Evolutionary conservation across 2,329 filamentous ascomycete genomes (phyloP).

Genomic region (Stagonosporopsis rhizophila): DNA sequence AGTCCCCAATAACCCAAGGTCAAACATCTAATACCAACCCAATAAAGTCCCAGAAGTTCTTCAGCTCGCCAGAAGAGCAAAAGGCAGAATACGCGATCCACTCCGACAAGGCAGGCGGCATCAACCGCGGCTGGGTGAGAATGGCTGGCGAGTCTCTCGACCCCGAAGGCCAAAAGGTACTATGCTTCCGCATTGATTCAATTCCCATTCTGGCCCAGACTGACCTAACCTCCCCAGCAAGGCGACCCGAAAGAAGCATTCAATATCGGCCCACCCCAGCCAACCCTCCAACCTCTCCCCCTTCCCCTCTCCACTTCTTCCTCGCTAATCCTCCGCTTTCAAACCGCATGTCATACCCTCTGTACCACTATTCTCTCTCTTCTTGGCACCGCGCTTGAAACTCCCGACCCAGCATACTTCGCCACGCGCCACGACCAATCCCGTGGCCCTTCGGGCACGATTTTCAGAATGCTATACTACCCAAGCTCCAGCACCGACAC

Average conservation of each 20-base stretch:
- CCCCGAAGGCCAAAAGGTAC: constrained; percentile 78
- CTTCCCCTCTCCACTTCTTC: constrained; percentile 66
- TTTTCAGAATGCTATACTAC: constrained; percentile 63
- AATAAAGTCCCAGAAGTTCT: constrained; percentile 72
- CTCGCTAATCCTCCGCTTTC: constrained; percentile 70
- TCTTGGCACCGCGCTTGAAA: constrained; percentile 77
- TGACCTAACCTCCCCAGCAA: constrained; percentile 56
- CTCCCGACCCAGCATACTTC: constrained; percentile 63
- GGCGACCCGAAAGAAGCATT: constrained; percentile 85
- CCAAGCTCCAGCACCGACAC: constrained; percentile 26
- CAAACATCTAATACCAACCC: constrained; percentile 1
- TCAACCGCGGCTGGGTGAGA: constrained; percentile 88
- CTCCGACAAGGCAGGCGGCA: constrained; percentile 58
- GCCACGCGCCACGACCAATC: constrained; percentile 64
- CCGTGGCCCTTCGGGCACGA: constrained; percentile 59
- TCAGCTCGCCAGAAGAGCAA: constrained; percentile 71
- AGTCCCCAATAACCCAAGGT: constrained; percentile 18
- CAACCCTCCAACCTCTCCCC: constrained; percentile 75
- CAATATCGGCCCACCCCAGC: constrained; percentile 82
- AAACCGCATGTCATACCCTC: constrained; percentile 72
- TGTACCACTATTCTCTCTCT: constrained; percentile 76
- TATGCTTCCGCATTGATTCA: background rate
- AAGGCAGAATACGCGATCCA: constrained; percentile 79
- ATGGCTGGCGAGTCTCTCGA: constrained; percentile 91
- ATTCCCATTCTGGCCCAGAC: constrained; percentile 43